Base-by-base conservation (phyloP, 2,329 filamentous ascomycete genomes). In the Hypomyces perniciosus region DNA sequence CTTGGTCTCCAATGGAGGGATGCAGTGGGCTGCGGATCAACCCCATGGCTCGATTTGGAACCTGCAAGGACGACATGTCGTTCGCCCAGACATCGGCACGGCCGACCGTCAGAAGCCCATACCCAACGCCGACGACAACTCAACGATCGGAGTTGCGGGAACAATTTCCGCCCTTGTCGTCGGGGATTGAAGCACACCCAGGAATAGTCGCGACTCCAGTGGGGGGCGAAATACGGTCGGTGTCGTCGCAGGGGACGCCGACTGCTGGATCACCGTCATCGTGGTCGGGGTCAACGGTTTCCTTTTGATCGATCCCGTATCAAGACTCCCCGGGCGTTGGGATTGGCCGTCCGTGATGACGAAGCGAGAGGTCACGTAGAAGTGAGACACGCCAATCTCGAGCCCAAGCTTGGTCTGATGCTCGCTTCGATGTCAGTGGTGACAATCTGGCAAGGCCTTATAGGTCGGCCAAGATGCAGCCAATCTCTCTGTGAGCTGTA, bases 1-100 rank as follows among this genome's bases (percentile, higher is more conserved):
- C 37, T 45, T 52, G 51, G 51, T 52, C 51, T 20, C 51, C 51
- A 8, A 44, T 52, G 46, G 51, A 52, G 37, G 46, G 47, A 31
- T 51, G 52, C 26, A 46, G 27, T 13, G 52, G 48, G 4, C 39
- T 53, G 48, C 28, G 37, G 31, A 52, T 52, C 29, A 30, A 50
- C 13, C 46, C 33, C 48, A 50, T 35, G 29, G 48, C 42, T 8
- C 31, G 29, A 12, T 29, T 50, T 30, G 48, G 45, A 20, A 42
- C 37, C 27, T 50, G 48, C 35, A 50, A 35, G 26, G 38, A 46
- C 30, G 48, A 50, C 37, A 41, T 41, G 29, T 26, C 48, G 6
- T 28, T 41, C 27, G 43, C 34, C 35, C 48, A 42, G 35, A 30
- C 42, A 26, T 10, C 48, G 7, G 33, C 42, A 35, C 38, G 48